Evolutionary conservation across 2,329 filamentous ascomycete genomes (phyloP).

Genomic region (Thielaviopsis cerberus): DNA sequence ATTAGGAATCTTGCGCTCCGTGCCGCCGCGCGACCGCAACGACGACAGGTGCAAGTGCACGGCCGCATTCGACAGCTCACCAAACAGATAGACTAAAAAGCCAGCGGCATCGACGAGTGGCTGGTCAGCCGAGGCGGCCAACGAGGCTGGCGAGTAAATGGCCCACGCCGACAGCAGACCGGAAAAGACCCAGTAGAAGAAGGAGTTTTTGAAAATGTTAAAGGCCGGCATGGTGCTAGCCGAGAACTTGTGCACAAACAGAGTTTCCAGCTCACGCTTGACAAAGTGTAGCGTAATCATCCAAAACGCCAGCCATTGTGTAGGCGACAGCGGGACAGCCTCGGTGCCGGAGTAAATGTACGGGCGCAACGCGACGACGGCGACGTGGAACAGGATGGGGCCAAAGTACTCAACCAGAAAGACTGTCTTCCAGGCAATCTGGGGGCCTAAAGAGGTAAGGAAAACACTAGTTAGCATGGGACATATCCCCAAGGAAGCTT

Average conservation of each 20-base stretch:
- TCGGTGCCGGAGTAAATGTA: slow-evolving; percentile 32
- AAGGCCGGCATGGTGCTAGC: slow-evolving; percentile 76
- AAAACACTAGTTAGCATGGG: slow-evolving; percentile 1
- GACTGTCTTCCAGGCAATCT: slow-evolving; percentile 83
- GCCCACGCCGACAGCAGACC: slow-evolving; percentile 69
- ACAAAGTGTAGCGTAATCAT: slow-evolving; percentile 70
- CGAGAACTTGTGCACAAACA: slow-evolving; percentile 91
- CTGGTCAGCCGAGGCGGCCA: slow-evolving; percentile 36
- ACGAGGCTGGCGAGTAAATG: slow-evolving; percentile 60
- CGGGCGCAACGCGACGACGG: slow-evolving; percentile 53
- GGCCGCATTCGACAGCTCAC: slow-evolving; percentile 63
- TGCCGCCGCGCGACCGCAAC: slow-evolving; percentile 61
- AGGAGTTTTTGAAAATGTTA: slow-evolving; percentile 90
- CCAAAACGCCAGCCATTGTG: slow-evolving; percentile 55
- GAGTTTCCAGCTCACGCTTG: slow-evolving; percentile 87
- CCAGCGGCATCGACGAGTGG: slow-evolving; percentile 44
- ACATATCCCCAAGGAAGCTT: not conserved
- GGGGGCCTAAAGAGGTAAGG: slow-evolving; percentile 40
- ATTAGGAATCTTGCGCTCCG: slow-evolving; percentile 69
- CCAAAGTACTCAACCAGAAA: slow-evolving; percentile 92
- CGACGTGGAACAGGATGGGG: slow-evolving; percentile 69
- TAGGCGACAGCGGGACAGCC: slow-evolving; percentile 35
- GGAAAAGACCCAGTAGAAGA: slow-evolving; percentile 79
- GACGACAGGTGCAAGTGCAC: slow-evolving; percentile 63
- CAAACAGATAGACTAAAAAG: slow-evolving; percentile 52